Conservation (phyloP, 176 grass and related monocot species). For the Guadua angustifolia region DNA sequence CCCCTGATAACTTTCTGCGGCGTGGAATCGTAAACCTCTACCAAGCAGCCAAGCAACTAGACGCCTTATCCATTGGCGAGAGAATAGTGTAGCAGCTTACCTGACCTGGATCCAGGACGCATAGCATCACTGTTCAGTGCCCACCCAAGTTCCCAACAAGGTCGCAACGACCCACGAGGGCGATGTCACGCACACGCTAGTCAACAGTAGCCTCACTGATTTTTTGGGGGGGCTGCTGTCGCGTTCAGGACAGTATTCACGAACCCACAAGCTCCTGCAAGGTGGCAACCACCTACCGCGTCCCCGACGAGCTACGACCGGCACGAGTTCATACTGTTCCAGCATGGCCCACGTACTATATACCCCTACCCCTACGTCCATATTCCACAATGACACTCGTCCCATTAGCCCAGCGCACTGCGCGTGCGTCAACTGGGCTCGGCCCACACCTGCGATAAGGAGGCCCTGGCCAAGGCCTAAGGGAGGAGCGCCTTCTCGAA, state of each 20-base stretch:
- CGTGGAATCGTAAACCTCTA: background rate
- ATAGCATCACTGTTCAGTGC: background rate
- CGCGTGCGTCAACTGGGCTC: background rate
- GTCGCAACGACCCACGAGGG: background rate
- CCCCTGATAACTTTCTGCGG: background rate
- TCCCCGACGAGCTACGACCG: slow-evolving; percentile 18
- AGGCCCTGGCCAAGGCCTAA: background rate
- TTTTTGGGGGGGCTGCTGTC: background rate
- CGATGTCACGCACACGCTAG: background rate
- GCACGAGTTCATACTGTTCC: background rate
- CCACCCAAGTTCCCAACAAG: background rate
- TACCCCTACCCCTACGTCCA: too few species aligned
- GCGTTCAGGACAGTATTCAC: background rate
- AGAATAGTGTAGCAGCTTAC: background rate
- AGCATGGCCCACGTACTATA: background rate
- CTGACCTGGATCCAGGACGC: background rate
- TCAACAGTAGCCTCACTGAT: background rate
- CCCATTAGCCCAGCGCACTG: background rate
- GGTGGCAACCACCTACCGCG: background rate
- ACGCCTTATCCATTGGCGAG: background rate
- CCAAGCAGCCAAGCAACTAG: background rate
- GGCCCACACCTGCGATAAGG: background rate
- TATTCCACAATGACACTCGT: background rate
- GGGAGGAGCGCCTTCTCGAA: background rate
- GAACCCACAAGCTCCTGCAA: background rate